These are phyloP conservation scores for Magnaporthiopsis poae DNA, from an alignment of 2,329 filamentous ascomycete genomes.

Conservation along the genomic window DNA sequence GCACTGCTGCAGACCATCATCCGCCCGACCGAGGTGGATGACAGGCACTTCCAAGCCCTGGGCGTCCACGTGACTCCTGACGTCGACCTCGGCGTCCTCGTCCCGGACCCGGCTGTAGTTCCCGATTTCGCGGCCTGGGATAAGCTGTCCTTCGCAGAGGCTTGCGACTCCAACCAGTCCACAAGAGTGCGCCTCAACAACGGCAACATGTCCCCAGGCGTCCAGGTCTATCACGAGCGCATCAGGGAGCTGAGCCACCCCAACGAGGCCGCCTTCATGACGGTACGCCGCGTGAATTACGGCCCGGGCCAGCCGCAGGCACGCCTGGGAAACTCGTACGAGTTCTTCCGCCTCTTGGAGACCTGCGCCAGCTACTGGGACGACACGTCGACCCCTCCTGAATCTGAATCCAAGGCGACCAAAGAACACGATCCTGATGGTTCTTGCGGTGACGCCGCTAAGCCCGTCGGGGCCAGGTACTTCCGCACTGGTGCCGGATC, in stretches of 20 bases:
- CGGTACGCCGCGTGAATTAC: conserved; percentile 47
- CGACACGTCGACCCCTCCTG: conserved; percentile 37
- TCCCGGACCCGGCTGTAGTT: conserved; percentile 44
- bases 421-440: conserved; percentile 24
- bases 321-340: conserved; percentile 53
- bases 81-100: conserved; percentile 35
- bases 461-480: conserved; percentile 14
- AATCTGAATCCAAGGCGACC: conserved; percentile 20
- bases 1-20: conserved; percentile 43
- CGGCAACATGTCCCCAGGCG: conserved; percentile 46
- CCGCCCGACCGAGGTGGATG: conserved; percentile 38
- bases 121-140: conserved; percentile 47
- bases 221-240: conserved; percentile 48
- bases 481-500: conserved; percentile 40
- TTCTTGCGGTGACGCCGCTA: conserved; percentile 1
- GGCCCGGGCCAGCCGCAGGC: conserved; percentile 42
- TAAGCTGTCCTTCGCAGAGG: conserved; percentile 37
- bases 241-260: conserved; percentile 44
- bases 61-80: conserved; percentile 46
- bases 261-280: conserved; percentile 52
- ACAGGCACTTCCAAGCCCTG: conserved; percentile 46
- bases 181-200: conserved; percentile 42
- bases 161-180: conserved; percentile 35
- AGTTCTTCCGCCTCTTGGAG: conserved; percentile 56
- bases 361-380: conserved; percentile 51